phyloP scores from a whole-genome alignment of 108 stramenopile species.

The Cyclotella distinguenda region DNA sequence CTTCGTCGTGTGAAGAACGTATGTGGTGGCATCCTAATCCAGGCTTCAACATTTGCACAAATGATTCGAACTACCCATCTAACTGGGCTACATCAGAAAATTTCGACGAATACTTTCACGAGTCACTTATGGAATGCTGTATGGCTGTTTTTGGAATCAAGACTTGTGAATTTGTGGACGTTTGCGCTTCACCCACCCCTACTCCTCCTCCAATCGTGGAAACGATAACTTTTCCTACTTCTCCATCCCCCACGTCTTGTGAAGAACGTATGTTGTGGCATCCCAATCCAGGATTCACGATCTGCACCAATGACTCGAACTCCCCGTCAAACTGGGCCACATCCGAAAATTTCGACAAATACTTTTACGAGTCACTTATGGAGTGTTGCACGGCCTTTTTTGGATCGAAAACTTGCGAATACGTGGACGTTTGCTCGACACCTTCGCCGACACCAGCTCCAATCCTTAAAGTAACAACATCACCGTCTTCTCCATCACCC shows the following conservation, averaged over 20 bases:
- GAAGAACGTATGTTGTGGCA: conserved; percentile 6
- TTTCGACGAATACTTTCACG: too few species aligned
- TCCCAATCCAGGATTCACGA: not conserved
- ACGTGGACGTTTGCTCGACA: conserved; percentile 2
- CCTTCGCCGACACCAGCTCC: conserved; percentile 2
- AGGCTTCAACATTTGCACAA: conserved; percentile 4
- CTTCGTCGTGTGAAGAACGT: conserved; percentile 9
- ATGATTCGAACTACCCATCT: too few species aligned
- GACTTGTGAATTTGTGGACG: not conserved
- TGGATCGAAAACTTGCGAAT: not conserved
- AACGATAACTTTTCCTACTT: not conserved
- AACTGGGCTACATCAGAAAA: too few species aligned
- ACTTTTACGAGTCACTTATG: conserved; percentile 4
- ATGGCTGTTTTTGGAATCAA: not conserved
- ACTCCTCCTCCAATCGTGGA: not conserved
- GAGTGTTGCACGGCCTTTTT: conserved; percentile 9
- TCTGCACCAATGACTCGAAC: not conserved
- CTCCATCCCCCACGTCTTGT: conserved; percentile 5
- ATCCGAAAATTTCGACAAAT: conserved; percentile 1
- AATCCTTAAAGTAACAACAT: not conserved
- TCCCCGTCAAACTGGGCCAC: conserved; percentile 4
- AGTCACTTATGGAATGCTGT: not conserved
- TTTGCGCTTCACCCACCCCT: not conserved
- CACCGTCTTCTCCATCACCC: not conserved
- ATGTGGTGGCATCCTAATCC: conserved; percentile 4